Evolutionary conservation across 192 early-diverging fungal species (phyloP).

Genomic region (Umbelopsis isabellina): DNA sequence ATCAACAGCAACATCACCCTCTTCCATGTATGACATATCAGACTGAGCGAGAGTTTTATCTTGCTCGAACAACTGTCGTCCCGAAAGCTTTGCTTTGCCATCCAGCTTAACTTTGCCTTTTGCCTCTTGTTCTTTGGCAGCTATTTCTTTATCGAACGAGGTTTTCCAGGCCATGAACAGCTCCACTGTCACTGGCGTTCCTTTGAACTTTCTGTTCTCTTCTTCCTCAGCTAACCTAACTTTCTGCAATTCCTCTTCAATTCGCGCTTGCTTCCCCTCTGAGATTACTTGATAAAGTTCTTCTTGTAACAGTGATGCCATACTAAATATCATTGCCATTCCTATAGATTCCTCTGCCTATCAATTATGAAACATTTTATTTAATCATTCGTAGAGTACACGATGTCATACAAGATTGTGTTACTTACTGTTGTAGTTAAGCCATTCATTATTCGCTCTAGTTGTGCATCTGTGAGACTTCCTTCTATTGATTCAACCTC

Average conservation of each 20-base stretch:
- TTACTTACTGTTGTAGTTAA: conserved; percentile 31
- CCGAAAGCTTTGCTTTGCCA: conserved; percentile 47
- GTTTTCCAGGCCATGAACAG: conserved; percentile 80
- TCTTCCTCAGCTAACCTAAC: conserved; percentile 67
- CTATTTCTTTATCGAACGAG: conserved; percentile 76
- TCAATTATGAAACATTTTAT: not conserved
- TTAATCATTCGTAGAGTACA: not conserved
- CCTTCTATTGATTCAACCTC: conserved; percentile 56
- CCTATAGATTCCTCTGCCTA: conserved; percentile 78
- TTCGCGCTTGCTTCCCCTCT: conserved; percentile 54
- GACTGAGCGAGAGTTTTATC: conserved; percentile 83
- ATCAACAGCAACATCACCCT: conserved; percentile 88
- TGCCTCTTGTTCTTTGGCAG: conserved; percentile 48
- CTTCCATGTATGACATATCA: conserved; percentile 80
- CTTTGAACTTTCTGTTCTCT: conserved; percentile 76
- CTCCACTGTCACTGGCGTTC: conserved; percentile 82
- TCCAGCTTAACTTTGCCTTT: conserved; percentile 39
- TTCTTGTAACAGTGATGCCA: conserved; percentile 81
- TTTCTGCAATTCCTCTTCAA: conserved; percentile 50
- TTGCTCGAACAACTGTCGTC: conserved; percentile 90
- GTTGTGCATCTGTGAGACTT: conserved; percentile 42
- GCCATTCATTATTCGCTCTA: conserved; percentile 36
- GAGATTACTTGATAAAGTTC: conserved; percentile 60
- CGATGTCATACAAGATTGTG: not conserved
- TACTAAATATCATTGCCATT: conserved; percentile 91